Evolutionary conservation across 495 filamentous ascomycete genomes (phyloP).

Genomic region (Lophiostoma macrostomum): DNA sequence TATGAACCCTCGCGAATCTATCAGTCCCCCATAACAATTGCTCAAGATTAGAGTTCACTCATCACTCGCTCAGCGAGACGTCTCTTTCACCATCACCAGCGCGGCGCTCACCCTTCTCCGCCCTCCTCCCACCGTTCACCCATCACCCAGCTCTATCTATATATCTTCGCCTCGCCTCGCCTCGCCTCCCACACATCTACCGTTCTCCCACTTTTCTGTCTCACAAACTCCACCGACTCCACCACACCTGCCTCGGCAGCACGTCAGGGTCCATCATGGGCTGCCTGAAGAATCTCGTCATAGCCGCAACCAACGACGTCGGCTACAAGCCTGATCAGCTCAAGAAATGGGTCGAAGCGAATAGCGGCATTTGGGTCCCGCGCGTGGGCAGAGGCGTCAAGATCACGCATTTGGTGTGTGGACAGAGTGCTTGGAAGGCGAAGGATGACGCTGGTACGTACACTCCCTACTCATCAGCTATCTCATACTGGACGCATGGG

Average conservation of each 20-base stretch:
- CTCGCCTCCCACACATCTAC: background rate
- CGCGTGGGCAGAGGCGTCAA: constrained; percentile 42
- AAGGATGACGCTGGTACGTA: constrained; percentile 45
- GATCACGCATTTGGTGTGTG: constrained; percentile 60
- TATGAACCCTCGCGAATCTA: background rate
- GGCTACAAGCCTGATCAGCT: constrained; percentile 43
- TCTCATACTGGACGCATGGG: background rate
- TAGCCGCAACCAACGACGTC: constrained; percentile 48
- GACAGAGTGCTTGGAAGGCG: constrained; percentile 48
- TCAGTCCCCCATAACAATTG: background rate
- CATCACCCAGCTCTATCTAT: background rate
- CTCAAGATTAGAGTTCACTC: too few species aligned
- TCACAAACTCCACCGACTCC: background rate
- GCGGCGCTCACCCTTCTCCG: background rate
- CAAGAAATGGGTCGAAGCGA: constrained; percentile 51
- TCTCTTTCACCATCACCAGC: background rate
- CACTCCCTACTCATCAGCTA: background rate
- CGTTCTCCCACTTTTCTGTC: background rate
- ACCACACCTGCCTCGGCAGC: background rate
- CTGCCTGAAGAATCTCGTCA: constrained; percentile 33
- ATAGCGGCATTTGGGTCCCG: constrained; percentile 50
- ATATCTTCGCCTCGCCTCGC: background rate
- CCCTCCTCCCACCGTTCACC: background rate
- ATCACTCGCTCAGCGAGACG: background rate
- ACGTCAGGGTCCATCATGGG: constrained; percentile 20